Base-by-base conservation (phyloP, 495 filamentous ascomycete genomes). In the Trichoderma orchidacearum region DNA sequence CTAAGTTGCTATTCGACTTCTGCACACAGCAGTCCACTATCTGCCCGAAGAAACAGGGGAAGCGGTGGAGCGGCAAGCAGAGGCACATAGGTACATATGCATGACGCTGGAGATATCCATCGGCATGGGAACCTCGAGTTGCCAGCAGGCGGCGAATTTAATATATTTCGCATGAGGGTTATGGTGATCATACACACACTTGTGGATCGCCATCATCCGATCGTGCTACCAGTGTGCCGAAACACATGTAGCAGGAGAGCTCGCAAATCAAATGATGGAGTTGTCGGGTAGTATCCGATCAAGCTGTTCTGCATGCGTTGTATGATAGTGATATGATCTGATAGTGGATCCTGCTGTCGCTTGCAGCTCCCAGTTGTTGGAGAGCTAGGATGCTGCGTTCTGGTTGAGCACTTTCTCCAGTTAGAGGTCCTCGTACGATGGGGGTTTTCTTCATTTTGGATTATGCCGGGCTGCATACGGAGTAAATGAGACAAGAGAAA, bases 161-260 rank as follows among this genome's bases (percentile, higher is more conserved):
- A 48, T 48, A 48, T 48, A 48, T 48, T 48, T 18, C 27, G 41
- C 41, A 48, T 48, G 41, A 25, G 41, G 41, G 21, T 18, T 48
- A 23, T 25, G 41, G 27, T 48, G 41, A 28, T 48, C 41, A 48
- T 27, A 48, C 27, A 48, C 13, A n/a, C n/a, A n/a, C n/a, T 25
- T 48, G 41, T 48, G 41, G 41, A 48, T 48, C 41, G 41, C 41
- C 15, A 48, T 48, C 41, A 48, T 48, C 41, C 41, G 41, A 48
- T 48, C 41, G 41, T 48, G 41, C 41, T 48, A 23, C 8, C 41
- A 12, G 41, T 48, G 41, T 48, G 41, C 41, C 41, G 41, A 48
- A 25, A 48, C 41, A 48, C 41, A 48, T 3, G 21, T 27, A 27
- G 41, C 18, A 18, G 21, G 41, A n/a, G 12, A 23, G 41, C 41